phyloP scores from a whole-genome alignment of 345 rosid species.

The Eucalyptus urophylla region DNA sequence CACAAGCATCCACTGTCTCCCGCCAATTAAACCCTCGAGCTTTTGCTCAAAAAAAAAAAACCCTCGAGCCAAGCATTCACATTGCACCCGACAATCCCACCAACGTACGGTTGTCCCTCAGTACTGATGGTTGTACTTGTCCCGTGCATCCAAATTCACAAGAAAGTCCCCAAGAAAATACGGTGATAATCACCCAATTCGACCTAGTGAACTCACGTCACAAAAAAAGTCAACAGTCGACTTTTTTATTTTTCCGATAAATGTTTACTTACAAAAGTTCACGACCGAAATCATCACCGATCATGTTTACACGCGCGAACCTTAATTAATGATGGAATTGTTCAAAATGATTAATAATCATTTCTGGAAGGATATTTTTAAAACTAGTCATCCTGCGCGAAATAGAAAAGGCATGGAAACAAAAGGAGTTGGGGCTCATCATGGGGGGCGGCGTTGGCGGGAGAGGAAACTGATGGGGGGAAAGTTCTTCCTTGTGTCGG shows the following conservation, averaged over 20 bases:
- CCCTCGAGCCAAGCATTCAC: not conserved
- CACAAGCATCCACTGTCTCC: not conserved
- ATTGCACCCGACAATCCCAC: not conserved
- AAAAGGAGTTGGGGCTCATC: not conserved
- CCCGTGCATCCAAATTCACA: not conserved
- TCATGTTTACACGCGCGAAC: not conserved
- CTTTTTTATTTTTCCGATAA: accelerated
- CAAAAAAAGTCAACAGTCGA: not conserved
- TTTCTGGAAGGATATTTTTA: not conserved
- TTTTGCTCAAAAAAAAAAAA: no score
- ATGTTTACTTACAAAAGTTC: not conserved
- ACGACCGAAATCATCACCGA: not conserved
- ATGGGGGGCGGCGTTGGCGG: not conserved
- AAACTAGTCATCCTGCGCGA: not conserved
- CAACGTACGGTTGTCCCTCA: not conserved
- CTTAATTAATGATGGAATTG: not conserved
- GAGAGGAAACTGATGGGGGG: not conserved
- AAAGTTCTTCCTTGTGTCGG: not conserved
- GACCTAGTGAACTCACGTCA: not conserved
- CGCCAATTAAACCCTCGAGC: not conserved
- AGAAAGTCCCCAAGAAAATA: not conserved
- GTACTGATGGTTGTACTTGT: not conserved
- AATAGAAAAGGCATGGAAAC: not conserved
- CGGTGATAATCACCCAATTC: not conserved
- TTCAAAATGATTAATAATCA: not conserved